Percentiles rank a stretch among this genome's conserved stretches.
phyloP scores from a whole-genome alignment of 768 basidiomycete species.

The Naematelia encephala region DNA sequence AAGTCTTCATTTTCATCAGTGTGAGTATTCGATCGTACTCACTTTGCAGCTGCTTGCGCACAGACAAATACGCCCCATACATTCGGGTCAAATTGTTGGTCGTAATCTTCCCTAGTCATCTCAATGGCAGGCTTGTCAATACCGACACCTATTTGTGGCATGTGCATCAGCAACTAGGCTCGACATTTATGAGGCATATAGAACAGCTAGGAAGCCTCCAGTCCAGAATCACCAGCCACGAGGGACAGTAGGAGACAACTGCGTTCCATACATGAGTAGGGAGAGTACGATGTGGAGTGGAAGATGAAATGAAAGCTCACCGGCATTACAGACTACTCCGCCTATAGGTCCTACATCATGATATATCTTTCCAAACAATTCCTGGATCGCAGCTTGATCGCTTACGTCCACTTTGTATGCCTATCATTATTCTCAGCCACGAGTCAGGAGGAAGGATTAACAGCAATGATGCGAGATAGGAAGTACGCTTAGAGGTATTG shows the following conservation, averaged over 20 bases:
- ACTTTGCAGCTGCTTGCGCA: conserved; percentile 39
- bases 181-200: too few relatives aligned
- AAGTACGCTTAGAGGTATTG: neutral
- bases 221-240: neutral
- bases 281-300: neutral
- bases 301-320: conserved; percentile 9
- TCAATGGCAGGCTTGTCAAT: conserved; percentile 41
- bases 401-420: conserved; percentile 44
- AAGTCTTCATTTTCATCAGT: conserved; percentile 13
- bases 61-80: conserved; percentile 43
- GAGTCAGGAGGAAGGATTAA: neutral
- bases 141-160: conserved; percentile 26
- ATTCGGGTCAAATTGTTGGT: conserved; percentile 33
- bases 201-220: neutral
- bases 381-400: conserved; percentile 32
- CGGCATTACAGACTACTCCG: conserved; percentile 45
- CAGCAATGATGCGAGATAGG: neutral
- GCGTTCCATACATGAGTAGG: too few relatives aligned
- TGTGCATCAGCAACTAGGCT: too few relatives aligned
- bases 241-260: too few relatives aligned
- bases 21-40: conserved; percentile 10
- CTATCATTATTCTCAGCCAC: conserved; percentile 9
- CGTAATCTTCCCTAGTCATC: conserved; percentile 42
- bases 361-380: conserved; percentile 35
- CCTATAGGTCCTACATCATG: conserved; percentile 45